Evolutionary conservation across 2,329 filamentous ascomycete species (phyloP).

Genomic region (Diatrype stigma): DNA sequence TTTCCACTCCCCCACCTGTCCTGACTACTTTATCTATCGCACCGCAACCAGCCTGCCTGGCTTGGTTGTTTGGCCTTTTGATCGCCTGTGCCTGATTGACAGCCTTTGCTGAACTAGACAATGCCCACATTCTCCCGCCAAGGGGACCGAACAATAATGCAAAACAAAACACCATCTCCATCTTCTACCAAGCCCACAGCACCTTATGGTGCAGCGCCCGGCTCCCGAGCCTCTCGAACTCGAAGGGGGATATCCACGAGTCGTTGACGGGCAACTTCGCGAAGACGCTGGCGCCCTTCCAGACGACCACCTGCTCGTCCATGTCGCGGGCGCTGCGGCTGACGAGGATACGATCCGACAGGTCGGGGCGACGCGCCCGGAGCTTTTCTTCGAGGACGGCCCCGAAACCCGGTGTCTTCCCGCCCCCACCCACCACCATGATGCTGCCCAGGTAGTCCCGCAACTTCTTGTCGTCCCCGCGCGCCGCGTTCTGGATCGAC

Average conservation of each 20-base stretch:
- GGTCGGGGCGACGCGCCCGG: constrained; percentile 59
- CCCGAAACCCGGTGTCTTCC: constrained; percentile 75
- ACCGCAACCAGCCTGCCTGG: too few relatives aligned
- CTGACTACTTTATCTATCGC: too few relatives aligned
- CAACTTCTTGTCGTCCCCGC: constrained; percentile 86
- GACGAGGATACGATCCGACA: constrained; percentile 58
- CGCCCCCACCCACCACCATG: constrained; percentile 84
- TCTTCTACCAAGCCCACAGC: constrained; percentile 54
- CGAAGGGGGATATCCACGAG: constrained; percentile 83
- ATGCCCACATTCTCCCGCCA: too few relatives aligned
- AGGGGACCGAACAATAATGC: too few relatives aligned
- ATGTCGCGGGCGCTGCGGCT: constrained; percentile 80
- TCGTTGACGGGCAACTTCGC: constrained; percentile 90
- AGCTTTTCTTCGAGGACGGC: constrained; percentile 80
- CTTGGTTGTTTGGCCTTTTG: too few relatives aligned
- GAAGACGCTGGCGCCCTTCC: constrained; percentile 98
- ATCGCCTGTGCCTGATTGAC: too few relatives aligned
- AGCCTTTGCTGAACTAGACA: too few relatives aligned
- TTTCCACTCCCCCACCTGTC: too few relatives aligned
- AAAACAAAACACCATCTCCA: too few relatives aligned
- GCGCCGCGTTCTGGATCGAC: constrained; percentile 81
- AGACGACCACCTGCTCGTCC: constrained; percentile 93
- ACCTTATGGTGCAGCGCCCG: constrained; percentile 82
- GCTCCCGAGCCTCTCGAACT: constrained; percentile 82
- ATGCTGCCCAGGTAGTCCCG: constrained; percentile 86